phyloP scores from a whole-genome alignment of 257 asterid genomes.

The Schizonepeta tenuifolia region DNA sequence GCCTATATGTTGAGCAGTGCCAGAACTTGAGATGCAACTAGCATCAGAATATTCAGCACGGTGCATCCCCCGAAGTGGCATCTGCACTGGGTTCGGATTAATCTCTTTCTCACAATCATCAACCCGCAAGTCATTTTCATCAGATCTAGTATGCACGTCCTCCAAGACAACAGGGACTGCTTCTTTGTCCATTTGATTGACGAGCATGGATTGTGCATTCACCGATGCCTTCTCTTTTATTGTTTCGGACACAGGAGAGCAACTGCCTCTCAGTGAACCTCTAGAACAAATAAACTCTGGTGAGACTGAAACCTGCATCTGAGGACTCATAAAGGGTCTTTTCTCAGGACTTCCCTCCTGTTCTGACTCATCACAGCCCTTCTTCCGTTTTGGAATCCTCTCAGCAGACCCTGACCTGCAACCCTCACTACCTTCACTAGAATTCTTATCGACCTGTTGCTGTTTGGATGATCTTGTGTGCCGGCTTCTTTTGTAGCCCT shows the following conservation, averaged over 20 bases:
- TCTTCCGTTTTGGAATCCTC: conserved; percentile 56
- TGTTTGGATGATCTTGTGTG: conserved; percentile 50
- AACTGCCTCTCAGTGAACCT: conserved; percentile 38
- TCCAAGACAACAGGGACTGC: conserved; percentile 14
- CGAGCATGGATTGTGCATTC: conserved; percentile 25
- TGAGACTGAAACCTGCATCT: conserved; percentile 53
- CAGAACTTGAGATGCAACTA: conserved; percentile 33
- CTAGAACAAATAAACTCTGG: conserved; percentile 59
- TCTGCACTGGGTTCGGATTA: conserved; percentile 23
- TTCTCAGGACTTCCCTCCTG: conserved; percentile 53
- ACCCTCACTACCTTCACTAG: conserved; percentile 44
- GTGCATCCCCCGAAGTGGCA: conserved; percentile 28
- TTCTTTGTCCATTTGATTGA: conserved; percentile 18
- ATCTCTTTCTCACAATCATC: conserved; percentile 31
- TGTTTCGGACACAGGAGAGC: conserved; percentile 33
- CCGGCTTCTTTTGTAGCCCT: conserved; percentile 74
- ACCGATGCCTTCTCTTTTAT: conserved; percentile 30
- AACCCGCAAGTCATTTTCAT: conserved; percentile 21
- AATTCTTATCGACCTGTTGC: conserved; percentile 48
- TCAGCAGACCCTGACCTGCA: conserved; percentile 54
- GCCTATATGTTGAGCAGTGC: conserved; percentile 27
- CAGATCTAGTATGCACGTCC: conserved; percentile 14
- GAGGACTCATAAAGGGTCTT: conserved; percentile 63
- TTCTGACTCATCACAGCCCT: conserved; percentile 51
- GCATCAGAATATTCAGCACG: conserved; percentile 41